Percentiles rank a stretch among this genome's conserved stretches.
Conservation (phyloP, 1,284 basidiomycete species). For the Anthracocystis setariae region DNA sequence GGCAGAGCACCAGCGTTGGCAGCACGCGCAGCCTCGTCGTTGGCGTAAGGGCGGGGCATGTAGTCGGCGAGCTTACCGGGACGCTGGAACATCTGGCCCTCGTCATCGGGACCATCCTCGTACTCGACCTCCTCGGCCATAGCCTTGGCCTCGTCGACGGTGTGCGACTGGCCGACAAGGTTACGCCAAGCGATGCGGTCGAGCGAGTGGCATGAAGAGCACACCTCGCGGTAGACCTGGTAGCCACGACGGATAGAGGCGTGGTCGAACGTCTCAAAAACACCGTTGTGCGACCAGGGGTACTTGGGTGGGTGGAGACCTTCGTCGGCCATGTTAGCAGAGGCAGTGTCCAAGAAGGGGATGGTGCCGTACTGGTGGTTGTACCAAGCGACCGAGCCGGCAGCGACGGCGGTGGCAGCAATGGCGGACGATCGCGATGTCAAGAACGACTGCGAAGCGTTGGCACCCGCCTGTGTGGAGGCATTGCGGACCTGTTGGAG, state of each 20-base stretch:
- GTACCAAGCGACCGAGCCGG: conserved; percentile 94
- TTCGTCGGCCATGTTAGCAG: conserved; percentile 75
- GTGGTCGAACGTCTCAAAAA: conserved; percentile 93
- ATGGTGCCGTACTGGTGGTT: conserved; percentile 86
- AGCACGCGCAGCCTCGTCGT: conserved; percentile 96
- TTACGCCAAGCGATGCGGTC: conserved; percentile 99
- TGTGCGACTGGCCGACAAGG: conserved; percentile 96
- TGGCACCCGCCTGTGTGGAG: conserved; percentile 53
- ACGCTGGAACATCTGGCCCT: conserved; percentile 97
- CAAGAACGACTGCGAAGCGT: conserved; percentile 69
- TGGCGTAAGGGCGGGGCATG: conserved; percentile 93
- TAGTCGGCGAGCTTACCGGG: conserved; percentile 98
- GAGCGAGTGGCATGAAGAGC: conserved; percentile 97
- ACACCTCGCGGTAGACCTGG: conserved; percentile 98
- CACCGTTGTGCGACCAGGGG: conserved; percentile 91
- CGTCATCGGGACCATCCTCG: conserved; percentile 91
- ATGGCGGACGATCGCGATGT: conserved; percentile 82
- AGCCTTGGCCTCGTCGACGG: conserved; percentile 86
- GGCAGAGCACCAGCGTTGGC: conserved; percentile 94
- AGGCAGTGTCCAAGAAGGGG: conserved; percentile 60
- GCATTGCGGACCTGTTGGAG: conserved; percentile 57
- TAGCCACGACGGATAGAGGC: conserved; percentile 95
- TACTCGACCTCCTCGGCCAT: conserved; percentile 95
- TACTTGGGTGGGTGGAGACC: conserved; percentile 89
- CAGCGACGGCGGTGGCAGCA: conserved; percentile 81